phyloP scores from a whole-genome alignment of 495 filamentous ascomycete genomes.

The Aspergillus saccharolyticus region DNA sequence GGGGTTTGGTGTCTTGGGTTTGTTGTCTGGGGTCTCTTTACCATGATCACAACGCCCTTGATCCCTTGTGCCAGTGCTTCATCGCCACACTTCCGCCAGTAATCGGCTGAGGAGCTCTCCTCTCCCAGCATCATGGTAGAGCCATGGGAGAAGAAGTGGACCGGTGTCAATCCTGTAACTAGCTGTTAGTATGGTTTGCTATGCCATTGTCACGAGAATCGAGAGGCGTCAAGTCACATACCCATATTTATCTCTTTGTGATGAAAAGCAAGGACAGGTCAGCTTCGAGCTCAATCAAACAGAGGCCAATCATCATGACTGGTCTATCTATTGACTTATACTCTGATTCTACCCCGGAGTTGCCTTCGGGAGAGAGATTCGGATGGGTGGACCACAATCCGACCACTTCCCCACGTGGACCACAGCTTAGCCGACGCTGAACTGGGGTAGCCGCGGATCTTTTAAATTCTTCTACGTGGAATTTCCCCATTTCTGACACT shows the following conservation, averaged over 20 bases:
- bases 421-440: neutral
- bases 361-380: neutral
- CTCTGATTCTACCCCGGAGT: neutral
- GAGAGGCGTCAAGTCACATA: neutral
- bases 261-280: neutral
- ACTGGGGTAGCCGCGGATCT: too few relatives aligned
- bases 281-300: neutral
- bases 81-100: constrained; percentile 59
- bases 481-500: too few relatives aligned
- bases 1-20: neutral
- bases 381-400: neutral
- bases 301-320: neutral
- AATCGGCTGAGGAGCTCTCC: constrained; percentile 50
- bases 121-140: constrained; percentile 65
- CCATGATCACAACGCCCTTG: constrained; percentile 60
- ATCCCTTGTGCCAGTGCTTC: constrained; percentile 51
- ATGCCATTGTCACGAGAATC: neutral
- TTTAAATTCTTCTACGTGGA: too few relatives aligned
- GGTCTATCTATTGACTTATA: neutral
- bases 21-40: constrained; percentile 17
- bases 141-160: constrained; percentile 65
- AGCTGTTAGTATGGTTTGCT: neutral
- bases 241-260: neutral
- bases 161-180: constrained; percentile 39
- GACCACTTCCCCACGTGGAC: neutral